Percentiles rank a stretch among this genome's conserved stretches.
Conservation (phyloP, 306 rosid genomes). For the Hippophae gyantsensis region DNA sequence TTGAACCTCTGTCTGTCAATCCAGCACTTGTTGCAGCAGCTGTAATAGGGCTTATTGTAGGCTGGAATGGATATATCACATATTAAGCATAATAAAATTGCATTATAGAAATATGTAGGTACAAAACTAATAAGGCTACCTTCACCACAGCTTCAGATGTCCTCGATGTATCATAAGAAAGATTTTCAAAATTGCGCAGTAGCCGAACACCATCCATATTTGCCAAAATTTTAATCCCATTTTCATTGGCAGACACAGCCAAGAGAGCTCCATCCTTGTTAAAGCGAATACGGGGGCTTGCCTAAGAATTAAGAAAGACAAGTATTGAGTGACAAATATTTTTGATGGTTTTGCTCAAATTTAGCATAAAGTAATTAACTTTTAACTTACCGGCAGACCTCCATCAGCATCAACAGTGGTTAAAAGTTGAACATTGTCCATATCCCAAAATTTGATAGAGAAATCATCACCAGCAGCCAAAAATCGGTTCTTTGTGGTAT, state of each 20-base stretch:
- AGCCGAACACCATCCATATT: constrained; percentile 59
- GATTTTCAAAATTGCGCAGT: constrained; percentile 59
- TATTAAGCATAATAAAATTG: constrained; percentile 13
- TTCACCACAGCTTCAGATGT: constrained; percentile 67
- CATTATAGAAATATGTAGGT: constrained; percentile 1
- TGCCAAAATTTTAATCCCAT: constrained; percentile 82
- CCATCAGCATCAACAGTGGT: constrained; percentile 86
- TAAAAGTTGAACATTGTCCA: constrained; percentile 81
- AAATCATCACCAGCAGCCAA: constrained; percentile 95
- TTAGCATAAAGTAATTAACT: constrained; percentile 7
- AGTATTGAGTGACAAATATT: constrained; percentile 16
- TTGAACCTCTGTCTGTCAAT: constrained; percentile 60
- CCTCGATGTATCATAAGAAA: constrained; percentile 67
- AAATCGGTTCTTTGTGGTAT: constrained; percentile 80
- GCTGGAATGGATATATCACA: constrained; percentile 36
- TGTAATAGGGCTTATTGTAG: constrained; percentile 70
- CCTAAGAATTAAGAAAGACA: constrained; percentile 43
- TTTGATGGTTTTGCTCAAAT: background rate
- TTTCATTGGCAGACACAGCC: constrained; percentile 86
- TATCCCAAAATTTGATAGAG: constrained; percentile 95
- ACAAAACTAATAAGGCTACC: constrained; percentile 32
- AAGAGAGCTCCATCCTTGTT: constrained; percentile 91
- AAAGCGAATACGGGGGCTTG: constrained; percentile 90
- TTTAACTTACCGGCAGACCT: constrained; percentile 77
- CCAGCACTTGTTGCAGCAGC: constrained; percentile 64